Evolutionary conservation across 108 stramenopile genomes (phyloP), one percentile per base, ranked within the genome.

Genomic region (Nitzschia sp.): DNA sequence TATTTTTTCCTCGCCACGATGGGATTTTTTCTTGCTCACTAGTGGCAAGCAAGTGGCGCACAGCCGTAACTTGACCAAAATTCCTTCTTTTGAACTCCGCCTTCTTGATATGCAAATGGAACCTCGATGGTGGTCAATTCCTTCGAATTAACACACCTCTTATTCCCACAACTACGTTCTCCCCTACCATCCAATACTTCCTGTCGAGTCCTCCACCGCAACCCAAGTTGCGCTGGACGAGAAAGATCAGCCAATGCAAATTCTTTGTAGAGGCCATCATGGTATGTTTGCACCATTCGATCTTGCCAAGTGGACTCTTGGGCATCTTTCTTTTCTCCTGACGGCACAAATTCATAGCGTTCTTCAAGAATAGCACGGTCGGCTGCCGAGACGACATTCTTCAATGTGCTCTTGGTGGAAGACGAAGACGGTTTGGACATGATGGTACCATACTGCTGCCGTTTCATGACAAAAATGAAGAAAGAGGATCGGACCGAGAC

Each of bases 241-340:
- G 80, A 75, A 2, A 91, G 64, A 76, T 92, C 94, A 4, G 87
- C 89, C 63, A 92, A 60, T 17, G 89, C 91, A 68, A 72, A 93
- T 65, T 92, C 89, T 57, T 88, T 90, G 83, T 87, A 90, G 3
- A 95, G 59, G 66, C 86, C 80, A 13, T 76, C 70, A 46, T 95
- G 84, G 54, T 93, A 95, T 9, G 70, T 59, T 53, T 76, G 46
- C 0, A 91, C 94, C 94, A 93, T 95, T 31, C 91, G 85, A 21
- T 88, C 86, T 65, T 93, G 86, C 94, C 94, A 95, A 21, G 89
- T 75, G 0, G 80, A 36, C 32, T 2, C 18, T 42, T 63, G 19
- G 27, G 63, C 59, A 21, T 55, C 28, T 3, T 5, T 6, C 8
- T 32, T 28, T 0, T 24, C 11, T 46, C 25, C 21, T 19, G 53